These are phyloP conservation scores for Coffea canephora DNA, from an alignment of 257 asterid genomes.

Conservation along the genomic window DNA sequence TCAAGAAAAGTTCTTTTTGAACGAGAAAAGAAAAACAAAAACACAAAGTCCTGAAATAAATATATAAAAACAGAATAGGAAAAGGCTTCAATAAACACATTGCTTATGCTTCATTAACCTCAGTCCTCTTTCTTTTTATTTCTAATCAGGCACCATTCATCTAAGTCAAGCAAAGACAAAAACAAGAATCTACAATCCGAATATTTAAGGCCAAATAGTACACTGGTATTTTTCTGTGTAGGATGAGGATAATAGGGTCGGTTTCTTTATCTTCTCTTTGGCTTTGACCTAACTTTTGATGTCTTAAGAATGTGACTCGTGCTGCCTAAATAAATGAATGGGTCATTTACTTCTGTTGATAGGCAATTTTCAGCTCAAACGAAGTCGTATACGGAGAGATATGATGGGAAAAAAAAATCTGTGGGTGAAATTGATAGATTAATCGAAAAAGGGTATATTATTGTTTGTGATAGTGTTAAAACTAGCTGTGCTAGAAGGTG, in stretches of 20 bases:
- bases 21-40: neutral
- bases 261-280: neutral
- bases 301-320: neutral
- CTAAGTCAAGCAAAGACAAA: neutral
- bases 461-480: constrained; percentile 47
- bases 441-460: constrained; percentile 62
- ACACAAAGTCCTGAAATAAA: neutral
- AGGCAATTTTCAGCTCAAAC: neutral
- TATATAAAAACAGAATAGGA: neutral
- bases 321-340: neutral
- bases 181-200: neutral
- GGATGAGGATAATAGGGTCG: neutral
- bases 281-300: neutral
- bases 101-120: neutral
- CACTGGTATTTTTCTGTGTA: neutral
- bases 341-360: constrained; percentile 6
- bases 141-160: neutral
- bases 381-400: neutral
- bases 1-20: neutral
- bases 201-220: neutral
- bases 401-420: neutral
- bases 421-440: neutral
- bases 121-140: neutral
- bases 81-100: neutral
- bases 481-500: constrained; percentile 51